Conservation (phyloP, 495 filamentous ascomycete genomes). For the Penicillium canariense region DNA sequence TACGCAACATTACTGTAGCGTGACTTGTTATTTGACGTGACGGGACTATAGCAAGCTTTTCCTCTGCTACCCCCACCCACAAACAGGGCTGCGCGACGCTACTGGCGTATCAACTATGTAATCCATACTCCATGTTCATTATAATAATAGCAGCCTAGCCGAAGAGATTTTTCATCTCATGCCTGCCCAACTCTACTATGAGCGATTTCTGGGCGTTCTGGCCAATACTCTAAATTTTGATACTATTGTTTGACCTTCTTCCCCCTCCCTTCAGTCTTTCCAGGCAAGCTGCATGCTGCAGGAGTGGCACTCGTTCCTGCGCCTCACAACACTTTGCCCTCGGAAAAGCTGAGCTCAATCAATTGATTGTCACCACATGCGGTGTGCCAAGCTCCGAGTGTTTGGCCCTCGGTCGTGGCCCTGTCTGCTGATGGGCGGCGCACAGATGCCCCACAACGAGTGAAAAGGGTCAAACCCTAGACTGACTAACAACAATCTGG, state of each 20-base stretch:
- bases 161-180: neutral
- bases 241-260: neutral
- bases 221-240: neutral
- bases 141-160: neutral
- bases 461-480: neutral
- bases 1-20: neutral
- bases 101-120: neutral
- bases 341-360: neutral
- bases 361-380: slow-evolving; percentile 14
- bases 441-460: neutral
- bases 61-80: neutral
- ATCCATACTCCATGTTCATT: too few relatives aligned
- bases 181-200: slow-evolving; percentile 8
- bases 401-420: neutral
- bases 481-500: neutral
- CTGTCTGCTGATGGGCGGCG: neutral
- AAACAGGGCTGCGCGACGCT: neutral
- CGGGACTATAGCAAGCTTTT: neutral
- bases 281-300: slow-evolving; percentile 1
- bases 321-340: neutral
- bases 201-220: slow-evolving; percentile 14
- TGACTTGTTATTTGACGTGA: too few relatives aligned
- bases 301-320: slow-evolving; percentile 4
- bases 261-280: neutral
- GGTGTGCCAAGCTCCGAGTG: slow-evolving; percentile 10